Conservation (phyloP, 768 basidiomycete genomes). For the Leucosporidium scottii region DNA sequence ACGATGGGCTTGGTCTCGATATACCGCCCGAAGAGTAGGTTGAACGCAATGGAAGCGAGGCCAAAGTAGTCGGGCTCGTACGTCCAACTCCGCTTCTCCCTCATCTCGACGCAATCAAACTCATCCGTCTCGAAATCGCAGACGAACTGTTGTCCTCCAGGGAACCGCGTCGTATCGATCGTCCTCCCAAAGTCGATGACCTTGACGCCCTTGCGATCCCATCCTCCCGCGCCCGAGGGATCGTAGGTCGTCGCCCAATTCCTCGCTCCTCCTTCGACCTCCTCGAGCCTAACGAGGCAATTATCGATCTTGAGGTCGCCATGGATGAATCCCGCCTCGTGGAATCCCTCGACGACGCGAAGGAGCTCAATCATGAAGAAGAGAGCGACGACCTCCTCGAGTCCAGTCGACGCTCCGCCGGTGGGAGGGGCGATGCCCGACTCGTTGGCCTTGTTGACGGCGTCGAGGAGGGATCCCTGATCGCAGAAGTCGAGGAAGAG, state of each 20-base stretch:
- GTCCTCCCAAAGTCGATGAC: constrained; percentile 97
- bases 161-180: constrained; percentile 77
- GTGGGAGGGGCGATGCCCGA: constrained; percentile 68
- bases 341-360: constrained; percentile 72
- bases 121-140: constrained; percentile 85
- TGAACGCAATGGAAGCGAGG: constrained; percentile 87
- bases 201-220: constrained; percentile 78
- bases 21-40: constrained; percentile 94
- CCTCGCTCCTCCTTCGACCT: constrained; percentile 58
- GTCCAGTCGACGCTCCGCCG: constrained; percentile 49
- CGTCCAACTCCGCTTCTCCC: constrained; percentile 77
- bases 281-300: constrained; percentile 84
- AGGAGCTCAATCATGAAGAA: constrained; percentile 93
- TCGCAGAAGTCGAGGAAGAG: constrained; percentile 78
- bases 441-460: constrained; percentile 72
- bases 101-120: constrained; percentile 85
- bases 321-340: constrained; percentile 78
- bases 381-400: constrained; percentile 88
- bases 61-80: constrained; percentile 95
- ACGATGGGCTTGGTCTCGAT: constrained; percentile 60
- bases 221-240: constrained; percentile 70
- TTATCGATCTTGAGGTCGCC: constrained; percentile 99
- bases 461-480: constrained; percentile 85
- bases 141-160: constrained; percentile 66
- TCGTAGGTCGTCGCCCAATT: constrained; percentile 72